Conservation (phyloP, 1,139 yeast species). For the Entelexis paramagnoliae region DNA sequence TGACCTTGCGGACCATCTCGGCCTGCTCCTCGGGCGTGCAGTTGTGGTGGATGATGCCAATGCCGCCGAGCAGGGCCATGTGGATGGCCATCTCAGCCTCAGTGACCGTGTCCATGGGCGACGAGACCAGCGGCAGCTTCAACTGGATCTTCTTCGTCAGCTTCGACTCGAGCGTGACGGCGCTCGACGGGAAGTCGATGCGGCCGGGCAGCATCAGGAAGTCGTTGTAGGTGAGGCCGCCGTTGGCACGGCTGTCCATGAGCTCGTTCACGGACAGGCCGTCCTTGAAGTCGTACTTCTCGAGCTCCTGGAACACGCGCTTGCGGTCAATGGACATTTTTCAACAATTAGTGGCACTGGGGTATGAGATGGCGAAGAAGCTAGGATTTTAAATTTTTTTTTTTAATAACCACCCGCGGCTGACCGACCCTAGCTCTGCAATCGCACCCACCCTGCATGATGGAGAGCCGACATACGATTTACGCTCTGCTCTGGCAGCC, state of each 20-base stretch:
- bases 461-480: not conserved
- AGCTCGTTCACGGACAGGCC: constrained; percentile 76
- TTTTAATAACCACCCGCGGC: not conserved
- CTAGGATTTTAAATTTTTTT: constrained; percentile 2
- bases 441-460: constrained; percentile 3
- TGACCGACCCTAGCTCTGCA: constrained; percentile 2
- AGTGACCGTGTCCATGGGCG: constrained; percentile 99
- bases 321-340: constrained; percentile 15
- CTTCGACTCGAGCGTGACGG: constrained; percentile 68
- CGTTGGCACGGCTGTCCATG: constrained; percentile 82
- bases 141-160: constrained; percentile 84
- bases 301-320: constrained; percentile 32
- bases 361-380: not conserved
- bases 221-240: constrained; percentile 97
- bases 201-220: constrained; percentile 91
- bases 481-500: too few relatives aligned
- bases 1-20: constrained; percentile 93
- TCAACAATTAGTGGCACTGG: not conserved
- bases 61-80: constrained; percentile 98
- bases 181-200: constrained; percentile 74
- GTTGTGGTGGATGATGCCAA: constrained; percentile 97
- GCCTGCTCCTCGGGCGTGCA: constrained; percentile 96
- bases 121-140: constrained; percentile 90
- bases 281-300: constrained; percentile 59
- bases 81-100: constrained; percentile 96